Evolutionary conservation across 331 rosid genomes (phyloP).

Genomic region (Quercus phellos): DNA sequence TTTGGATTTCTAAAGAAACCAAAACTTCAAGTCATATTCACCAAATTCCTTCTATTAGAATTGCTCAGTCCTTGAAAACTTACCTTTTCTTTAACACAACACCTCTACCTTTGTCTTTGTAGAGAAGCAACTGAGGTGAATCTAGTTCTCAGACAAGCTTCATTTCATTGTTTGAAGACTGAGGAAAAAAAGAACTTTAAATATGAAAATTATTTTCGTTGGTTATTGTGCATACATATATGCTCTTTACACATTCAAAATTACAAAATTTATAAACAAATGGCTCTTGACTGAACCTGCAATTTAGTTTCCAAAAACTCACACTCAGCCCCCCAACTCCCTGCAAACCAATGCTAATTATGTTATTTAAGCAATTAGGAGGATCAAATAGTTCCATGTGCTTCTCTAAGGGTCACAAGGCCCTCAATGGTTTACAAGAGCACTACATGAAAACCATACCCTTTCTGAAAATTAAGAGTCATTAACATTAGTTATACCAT

Average conservation of each 20-base stretch:
- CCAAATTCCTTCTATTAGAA: no score
- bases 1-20: no score
- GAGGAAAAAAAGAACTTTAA: neutral
- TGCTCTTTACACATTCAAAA: neutral
- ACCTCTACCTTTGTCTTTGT: no score
- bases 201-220: neutral
- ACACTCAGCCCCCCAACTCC: neutral
- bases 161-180: neutral
- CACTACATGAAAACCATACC: neutral
- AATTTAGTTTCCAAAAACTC: conserved; percentile 2
- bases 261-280: conserved; percentile 13
- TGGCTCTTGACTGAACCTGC: conserved; percentile 29
- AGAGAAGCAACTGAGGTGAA: no score
- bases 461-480: neutral
- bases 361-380: neutral
- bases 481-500: neutral
- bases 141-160: neutral
- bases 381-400: no score
- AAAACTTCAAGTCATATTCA: no score
- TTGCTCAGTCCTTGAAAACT: no score
- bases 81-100: no score
- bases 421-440: neutral
- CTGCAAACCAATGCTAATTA: conserved; percentile 4
- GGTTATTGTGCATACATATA: no score
- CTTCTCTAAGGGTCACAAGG: neutral